Conservation (phyloP, 2,329 filamentous ascomycete species). For the Ampelomyces quisqualis region DNA sequence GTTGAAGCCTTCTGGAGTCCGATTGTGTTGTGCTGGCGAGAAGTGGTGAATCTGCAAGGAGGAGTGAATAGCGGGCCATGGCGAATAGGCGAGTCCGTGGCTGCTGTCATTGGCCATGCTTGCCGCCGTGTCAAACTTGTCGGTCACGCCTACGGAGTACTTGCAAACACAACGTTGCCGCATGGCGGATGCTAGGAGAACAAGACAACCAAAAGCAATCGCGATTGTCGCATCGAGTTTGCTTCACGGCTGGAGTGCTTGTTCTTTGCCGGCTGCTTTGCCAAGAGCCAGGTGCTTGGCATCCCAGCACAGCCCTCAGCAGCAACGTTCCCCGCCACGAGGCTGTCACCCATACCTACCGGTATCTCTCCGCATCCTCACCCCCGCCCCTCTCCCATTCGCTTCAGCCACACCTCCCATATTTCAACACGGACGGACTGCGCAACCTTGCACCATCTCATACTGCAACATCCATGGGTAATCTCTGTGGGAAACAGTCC, state of each 20-base stretch:
- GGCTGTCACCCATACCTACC: slow-evolving; percentile 19
- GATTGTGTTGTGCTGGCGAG: slow-evolving; percentile 3
- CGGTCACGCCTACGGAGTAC: slow-evolving; percentile 4
- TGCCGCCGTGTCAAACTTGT: slow-evolving; percentile 3
- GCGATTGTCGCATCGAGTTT: neutral
- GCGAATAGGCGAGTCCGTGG: slow-evolving; percentile 16
- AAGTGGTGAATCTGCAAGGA: slow-evolving; percentile 12
- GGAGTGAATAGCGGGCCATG: slow-evolving; percentile 16
- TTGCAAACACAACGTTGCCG: neutral
- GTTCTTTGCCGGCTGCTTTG: slow-evolving; percentile 4
- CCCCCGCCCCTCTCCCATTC: slow-evolving; percentile 23
- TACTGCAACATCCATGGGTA: slow-evolving; percentile 65
- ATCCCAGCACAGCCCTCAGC: slow-evolving; percentile 6
- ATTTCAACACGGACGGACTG: neutral
- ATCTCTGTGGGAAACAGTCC: slow-evolving; percentile 73
- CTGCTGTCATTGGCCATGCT: slow-evolving; percentile 11
- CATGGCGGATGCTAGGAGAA: too few relatives aligned
- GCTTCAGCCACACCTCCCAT: slow-evolving; percentile 9
- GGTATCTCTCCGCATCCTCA: slow-evolving; percentile 14
- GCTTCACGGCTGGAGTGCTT: neutral
- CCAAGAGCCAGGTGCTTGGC: slow-evolving; percentile 25
- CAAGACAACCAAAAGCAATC: too few relatives aligned
- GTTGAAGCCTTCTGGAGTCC: neutral
- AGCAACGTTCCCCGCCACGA: slow-evolving; percentile 17
- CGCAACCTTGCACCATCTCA: neutral